Percentiles rank a stretch among this genome's conserved stretches.
Evolutionary conservation across 1,284 basidiomycete species (phyloP).

Genomic region (Tilletia setariae): DNA sequence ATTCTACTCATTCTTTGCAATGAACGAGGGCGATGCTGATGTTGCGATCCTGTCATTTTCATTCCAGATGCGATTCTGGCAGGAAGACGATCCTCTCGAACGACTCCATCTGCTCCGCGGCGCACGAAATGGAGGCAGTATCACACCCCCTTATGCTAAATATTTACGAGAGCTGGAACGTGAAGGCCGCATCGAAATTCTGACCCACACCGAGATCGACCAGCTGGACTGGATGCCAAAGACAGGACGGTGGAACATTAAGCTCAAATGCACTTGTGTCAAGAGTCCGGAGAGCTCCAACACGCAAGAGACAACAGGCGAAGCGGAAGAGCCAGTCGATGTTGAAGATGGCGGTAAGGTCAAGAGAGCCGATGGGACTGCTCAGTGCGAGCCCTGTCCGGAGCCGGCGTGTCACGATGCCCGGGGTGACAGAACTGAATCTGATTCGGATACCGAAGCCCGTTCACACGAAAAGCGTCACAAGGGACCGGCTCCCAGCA

Average conservation of each 20-base stretch:
- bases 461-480: not conserved
- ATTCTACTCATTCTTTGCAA: too few species aligned
- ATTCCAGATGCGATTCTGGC: slow-evolving; percentile 52
- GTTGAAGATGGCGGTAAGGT: not conserved
- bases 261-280: not conserved
- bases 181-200: slow-evolving; percentile 36
- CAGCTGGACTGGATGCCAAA: slow-evolving; percentile 19
- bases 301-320: not conserved
- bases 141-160: slow-evolving; percentile 49
- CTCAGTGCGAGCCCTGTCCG: not conserved
- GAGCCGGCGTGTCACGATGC: not conserved
- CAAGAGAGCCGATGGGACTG: not conserved
- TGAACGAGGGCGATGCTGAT: too few species aligned
- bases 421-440: not conserved
- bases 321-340: not conserved
- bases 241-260: not conserved
- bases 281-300: not conserved
- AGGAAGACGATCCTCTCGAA: slow-evolving; percentile 33
- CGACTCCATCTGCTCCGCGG: slow-evolving; percentile 37
- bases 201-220: slow-evolving; percentile 36
- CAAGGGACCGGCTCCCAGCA: not conserved
- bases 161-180: slow-evolving; percentile 36
- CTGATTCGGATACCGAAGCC: not conserved
- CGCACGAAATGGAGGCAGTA: slow-evolving; percentile 50
- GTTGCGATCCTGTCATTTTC: too few species aligned